Evolutionary conservation across 192 early-diverging fungal species (phyloP), one percentile per base, ranked within the genome.

Genomic region (Linnemannia exigua): DNA sequence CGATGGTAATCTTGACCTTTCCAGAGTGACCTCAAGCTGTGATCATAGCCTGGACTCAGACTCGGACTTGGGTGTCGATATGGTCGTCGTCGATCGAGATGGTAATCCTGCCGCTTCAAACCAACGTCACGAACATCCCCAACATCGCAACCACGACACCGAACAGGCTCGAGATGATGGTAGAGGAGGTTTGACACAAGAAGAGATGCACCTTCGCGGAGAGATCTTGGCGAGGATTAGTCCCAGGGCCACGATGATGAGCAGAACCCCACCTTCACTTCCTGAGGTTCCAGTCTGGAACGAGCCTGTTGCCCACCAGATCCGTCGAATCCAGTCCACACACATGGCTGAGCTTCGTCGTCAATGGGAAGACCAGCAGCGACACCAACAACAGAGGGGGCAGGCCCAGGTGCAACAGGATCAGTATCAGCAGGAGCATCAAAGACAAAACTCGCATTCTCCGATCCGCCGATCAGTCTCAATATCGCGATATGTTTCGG

Each of bases 231-330:
- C 35, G 22, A 52, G 58, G 20, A 73, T 33, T 48, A 31, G 54
- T 9, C 35, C 47, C 12, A 17, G 28, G 15, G 22, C 38, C 44
- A 76, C 63, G 3, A 16, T 37, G 16, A 76, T 76, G 74, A 76
- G 74, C 31, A 76, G 74, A 25, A 25, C 35, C 17, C 38, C 28
- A 16, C 61, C 54, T 11, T 4, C 28, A 33, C 14, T 76, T 5
- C 74, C 63, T 16, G 63, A 38, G 41, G 33, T 35, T 20, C 41
- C 74, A 31, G 19, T 28, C 25, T 7, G 37, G 44, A 63, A 67
- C 15, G 74, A 76, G 31, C 63, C 74, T 16, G 15, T 76, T 6
- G 58, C 74, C 2, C 74, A 76, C 33, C 74, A 76, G 41, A 76
- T 76, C 63, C 61, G 74, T 36, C 74, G 74, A 37, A 41, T 46